Conservation (phyloP, 2,329 filamentous ascomycete species). For the Scedosporium dehoogii region DNA sequence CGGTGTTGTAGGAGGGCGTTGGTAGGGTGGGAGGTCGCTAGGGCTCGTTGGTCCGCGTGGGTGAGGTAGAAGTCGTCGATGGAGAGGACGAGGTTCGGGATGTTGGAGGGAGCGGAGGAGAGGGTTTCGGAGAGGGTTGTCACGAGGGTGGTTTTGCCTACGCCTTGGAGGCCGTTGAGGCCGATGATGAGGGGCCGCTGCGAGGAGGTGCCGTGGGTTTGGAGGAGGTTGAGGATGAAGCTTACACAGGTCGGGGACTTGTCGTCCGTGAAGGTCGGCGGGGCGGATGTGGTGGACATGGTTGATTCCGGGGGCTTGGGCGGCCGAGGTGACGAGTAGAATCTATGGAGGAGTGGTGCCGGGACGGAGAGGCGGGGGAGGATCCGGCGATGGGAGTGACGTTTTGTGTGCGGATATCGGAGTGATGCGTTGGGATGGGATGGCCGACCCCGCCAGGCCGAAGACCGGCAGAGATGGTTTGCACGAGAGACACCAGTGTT, state of each 20-base stretch:
- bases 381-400: too few species aligned
- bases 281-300: not conserved
- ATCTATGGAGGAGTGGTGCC: not conserved
- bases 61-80: conserved; percentile 86
- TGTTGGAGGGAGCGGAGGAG: conserved; percentile 39
- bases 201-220: conserved; percentile 29
- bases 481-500: too few species aligned
- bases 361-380: not conserved
- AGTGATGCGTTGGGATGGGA: too few species aligned
- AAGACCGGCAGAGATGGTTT: too few species aligned
- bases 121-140: conserved; percentile 54
- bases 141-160: conserved; percentile 85
- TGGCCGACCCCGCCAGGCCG: too few species aligned
- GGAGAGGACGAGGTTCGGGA: conserved; percentile 62
- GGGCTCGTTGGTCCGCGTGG: conserved; percentile 54
- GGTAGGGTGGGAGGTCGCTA: conserved; percentile 53
- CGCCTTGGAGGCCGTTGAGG: conserved; percentile 84
- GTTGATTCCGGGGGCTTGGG: not conserved
- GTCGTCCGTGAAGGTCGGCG: conserved; percentile 53
- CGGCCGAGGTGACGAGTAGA: not conserved
- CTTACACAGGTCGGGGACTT: conserved; percentile 69
- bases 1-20: conserved; percentile 74
- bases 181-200: conserved; percentile 70
- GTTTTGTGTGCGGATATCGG: too few species aligned
- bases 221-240: conserved; percentile 58